Conservation (phyloP, 192 early-diverging fungal species). For the Umbelopsis vinacea region DNA sequence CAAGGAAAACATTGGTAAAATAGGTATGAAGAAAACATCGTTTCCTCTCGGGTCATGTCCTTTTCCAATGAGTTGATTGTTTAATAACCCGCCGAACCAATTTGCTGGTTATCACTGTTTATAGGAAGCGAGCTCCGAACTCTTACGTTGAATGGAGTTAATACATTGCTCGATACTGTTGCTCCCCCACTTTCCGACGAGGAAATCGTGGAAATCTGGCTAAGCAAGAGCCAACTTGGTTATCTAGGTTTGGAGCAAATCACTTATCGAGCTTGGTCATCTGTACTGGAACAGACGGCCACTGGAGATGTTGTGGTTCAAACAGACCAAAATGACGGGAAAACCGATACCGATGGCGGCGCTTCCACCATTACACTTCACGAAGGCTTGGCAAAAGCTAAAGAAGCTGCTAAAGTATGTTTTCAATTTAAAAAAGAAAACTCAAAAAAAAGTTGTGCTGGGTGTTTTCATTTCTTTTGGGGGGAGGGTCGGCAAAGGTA, state of each 20-base stretch:
- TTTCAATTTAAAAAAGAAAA: background rate
- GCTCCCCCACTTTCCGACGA: constrained; percentile 65
- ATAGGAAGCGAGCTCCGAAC: constrained; percentile 54
- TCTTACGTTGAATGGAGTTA: constrained; percentile 49
- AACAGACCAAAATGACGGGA: constrained; percentile 40
- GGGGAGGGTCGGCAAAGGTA: background rate
- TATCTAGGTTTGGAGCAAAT: constrained; percentile 58
- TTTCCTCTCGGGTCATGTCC: no score
- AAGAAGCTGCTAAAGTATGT: constrained; percentile 1
- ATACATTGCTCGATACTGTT: constrained; percentile 57
- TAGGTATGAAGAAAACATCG: constrained; percentile 44
- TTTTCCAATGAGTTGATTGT: no score
- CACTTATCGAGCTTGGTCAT: constrained; percentile 57
- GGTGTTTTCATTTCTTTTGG: background rate
- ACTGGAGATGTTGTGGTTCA: constrained; percentile 61
- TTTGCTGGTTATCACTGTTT: no score
- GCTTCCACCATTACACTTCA: background rate
- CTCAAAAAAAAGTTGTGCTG: no score
- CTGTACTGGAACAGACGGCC: constrained; percentile 64
- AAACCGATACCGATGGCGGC: constrained; percentile 22
- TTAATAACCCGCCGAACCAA: no score
- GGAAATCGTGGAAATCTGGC: constrained; percentile 64
- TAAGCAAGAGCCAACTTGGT: constrained; percentile 59
- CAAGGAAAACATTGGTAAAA: constrained; percentile 62
- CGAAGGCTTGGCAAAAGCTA: constrained; percentile 14